Conservation (phyloP, 495 filamentous ascomycete genomes). For the Talaromyces wortmannii region DNA sequence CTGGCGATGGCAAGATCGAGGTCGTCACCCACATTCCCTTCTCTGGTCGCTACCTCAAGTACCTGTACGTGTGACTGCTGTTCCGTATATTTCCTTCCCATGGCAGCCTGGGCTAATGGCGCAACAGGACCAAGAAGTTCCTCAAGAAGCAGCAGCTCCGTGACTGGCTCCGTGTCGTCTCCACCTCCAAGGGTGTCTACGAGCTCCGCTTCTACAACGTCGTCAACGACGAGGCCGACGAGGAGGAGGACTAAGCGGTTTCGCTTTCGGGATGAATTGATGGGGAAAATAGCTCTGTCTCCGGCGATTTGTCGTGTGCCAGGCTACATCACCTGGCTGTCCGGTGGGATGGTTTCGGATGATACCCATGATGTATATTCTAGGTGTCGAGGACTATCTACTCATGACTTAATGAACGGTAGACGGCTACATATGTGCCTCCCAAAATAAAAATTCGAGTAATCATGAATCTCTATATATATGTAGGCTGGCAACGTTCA, state of each 20-base stretch:
- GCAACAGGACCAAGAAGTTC: conserved; percentile 98
- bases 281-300: conserved; percentile 5
- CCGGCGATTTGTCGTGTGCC: conserved; percentile 8
- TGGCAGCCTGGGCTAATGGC: conserved; percentile 1
- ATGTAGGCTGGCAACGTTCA: no score
- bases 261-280: background rate
- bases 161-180: conserved; percentile 99
- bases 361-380: background rate
- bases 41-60: conserved; percentile 98
- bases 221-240: conserved; percentile 91
- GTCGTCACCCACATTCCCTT: conserved; percentile 95
- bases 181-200: conserved; percentile 93
- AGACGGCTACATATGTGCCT: conserved; percentile 4
- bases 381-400: conserved; percentile 6
- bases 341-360: conserved; percentile 10
- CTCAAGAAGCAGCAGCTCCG: conserved; percentile 99
- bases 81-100: background rate
- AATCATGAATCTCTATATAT: background rate
- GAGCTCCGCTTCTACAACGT: conserved; percentile 99
- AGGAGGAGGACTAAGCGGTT: conserved; percentile 86
- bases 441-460: background rate
- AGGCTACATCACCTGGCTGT: conserved; percentile 4
- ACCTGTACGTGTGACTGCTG: conserved; percentile 64
- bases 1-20: conserved; percentile 94
- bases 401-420: conserved; percentile 26